Conservation (phyloP, 768 basidiomycete genomes). For the Nidula microcarpa region DNA sequence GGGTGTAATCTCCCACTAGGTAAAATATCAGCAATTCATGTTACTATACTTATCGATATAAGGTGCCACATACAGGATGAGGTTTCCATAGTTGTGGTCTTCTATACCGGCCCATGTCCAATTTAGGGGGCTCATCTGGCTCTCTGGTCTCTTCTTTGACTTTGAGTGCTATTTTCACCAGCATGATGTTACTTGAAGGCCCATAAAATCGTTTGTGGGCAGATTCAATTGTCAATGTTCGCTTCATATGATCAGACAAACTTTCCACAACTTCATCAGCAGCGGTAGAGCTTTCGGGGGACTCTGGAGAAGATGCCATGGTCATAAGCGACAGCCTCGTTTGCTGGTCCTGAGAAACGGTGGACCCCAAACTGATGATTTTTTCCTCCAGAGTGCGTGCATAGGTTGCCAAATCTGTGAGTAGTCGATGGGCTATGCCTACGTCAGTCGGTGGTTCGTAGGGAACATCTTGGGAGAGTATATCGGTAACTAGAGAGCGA, state of each 20-base stretch:
- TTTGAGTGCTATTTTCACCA: conserved; percentile 4
- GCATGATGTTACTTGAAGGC: conserved; percentile 1
- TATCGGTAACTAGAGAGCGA: background rate
- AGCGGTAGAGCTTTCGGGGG: too few relatives aligned
- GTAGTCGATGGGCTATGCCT: background rate
- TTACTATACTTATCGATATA: background rate
- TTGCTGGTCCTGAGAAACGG: too few relatives aligned
- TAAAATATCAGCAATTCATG: background rate
- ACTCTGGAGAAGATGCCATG: too few relatives aligned
- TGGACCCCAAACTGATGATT: background rate
- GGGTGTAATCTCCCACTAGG: conserved; percentile 22
- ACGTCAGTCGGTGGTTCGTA: background rate
- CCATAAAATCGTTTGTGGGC: conserved; percentile 3
- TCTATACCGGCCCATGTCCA: too few relatives aligned
- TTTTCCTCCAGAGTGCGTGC: conserved; percentile 2
- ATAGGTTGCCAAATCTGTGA: conserved; percentile 6
- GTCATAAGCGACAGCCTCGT: too few relatives aligned
- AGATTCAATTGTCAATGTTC: conserved; percentile 1
- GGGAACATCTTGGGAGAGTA: background rate
- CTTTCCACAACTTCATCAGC: background rate
- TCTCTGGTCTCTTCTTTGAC: background rate
- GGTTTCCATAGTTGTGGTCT: conserved; percentile 6
- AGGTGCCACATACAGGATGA: conserved; percentile 2
- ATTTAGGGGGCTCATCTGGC: too few relatives aligned
- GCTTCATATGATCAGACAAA: background rate